These are phyloP conservation scores for Kalanchoe fedtschenkoi DNA, from an alignment of 164 flowering plant genomes.

Conservation along the genomic window DNA sequence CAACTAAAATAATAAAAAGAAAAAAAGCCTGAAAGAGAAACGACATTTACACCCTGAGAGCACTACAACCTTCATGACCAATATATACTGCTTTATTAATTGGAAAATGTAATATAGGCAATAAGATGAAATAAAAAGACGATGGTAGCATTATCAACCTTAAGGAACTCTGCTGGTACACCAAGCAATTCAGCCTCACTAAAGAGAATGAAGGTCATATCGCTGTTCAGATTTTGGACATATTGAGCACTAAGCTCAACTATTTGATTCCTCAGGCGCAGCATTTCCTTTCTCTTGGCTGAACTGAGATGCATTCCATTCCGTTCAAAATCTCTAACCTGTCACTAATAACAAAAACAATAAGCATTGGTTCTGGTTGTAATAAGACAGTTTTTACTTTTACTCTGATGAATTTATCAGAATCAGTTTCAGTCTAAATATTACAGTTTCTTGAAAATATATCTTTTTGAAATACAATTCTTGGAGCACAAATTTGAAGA, in stretches of 20 bases:
- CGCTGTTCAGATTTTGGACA: conserved; percentile 62
- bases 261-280: conserved; percentile 52
- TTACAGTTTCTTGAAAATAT: neutral
- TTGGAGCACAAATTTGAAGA: neutral
- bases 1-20: no score
- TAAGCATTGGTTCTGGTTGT: conserved; percentile 14
- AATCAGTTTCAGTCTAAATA: neutral
- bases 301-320: conserved; percentile 82
- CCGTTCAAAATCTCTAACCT: conserved; percentile 85
- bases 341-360: conserved; percentile 46
- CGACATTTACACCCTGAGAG: no score
- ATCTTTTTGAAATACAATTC: neutral
- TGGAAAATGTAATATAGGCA: neutral
- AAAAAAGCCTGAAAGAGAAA: no score
- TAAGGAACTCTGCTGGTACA: conserved; percentile 62
- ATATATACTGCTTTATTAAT: neutral
- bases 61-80: neutral
- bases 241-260: conserved; percentile 66
- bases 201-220: conserved; percentile 49
- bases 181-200: conserved; percentile 67
- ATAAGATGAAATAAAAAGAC: neutral
- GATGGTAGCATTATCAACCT: conserved; percentile 30
- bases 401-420: neutral
- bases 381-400: neutral
- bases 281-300: conserved; percentile 72